These are phyloP conservation scores for Gossypium davidsonii DNA, from an alignment of 441 rosid genomes.

Conservation along the genomic window DNA sequence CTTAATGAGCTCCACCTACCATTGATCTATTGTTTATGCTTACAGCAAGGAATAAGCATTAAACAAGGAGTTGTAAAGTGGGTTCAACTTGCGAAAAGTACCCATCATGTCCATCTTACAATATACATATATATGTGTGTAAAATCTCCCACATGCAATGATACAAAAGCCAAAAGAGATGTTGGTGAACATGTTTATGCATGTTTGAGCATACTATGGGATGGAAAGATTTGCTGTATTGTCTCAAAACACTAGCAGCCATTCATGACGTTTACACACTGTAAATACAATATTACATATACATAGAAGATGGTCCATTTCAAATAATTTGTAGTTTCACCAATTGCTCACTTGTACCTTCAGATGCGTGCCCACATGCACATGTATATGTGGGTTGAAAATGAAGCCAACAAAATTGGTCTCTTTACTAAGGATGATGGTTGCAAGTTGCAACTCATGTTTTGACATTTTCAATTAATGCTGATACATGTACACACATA, in stretches of 20 bases:
- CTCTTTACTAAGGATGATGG: not conserved
- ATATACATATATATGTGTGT: not conserved
- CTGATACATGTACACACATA: not conserved
- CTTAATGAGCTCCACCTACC: conserved; percentile 6
- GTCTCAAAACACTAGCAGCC: not conserved
- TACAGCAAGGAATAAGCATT: not conserved
- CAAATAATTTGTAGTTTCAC: not conserved
- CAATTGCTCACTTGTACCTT: no score
- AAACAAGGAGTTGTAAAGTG: conserved; percentile 8
- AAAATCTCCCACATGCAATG: conserved; percentile 16
- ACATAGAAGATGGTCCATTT: not conserved
- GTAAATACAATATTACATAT: not conserved
- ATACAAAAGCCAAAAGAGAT: not conserved
- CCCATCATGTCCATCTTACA: conserved; percentile 18
- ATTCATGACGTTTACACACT: not conserved
- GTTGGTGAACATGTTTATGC: conserved; percentile 18
- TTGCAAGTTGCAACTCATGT: not conserved
- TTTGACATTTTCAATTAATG: not conserved
- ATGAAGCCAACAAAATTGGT: not conserved
- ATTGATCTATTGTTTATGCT: not conserved
- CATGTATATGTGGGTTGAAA: not conserved
- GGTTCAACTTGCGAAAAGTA: conserved; percentile 11
- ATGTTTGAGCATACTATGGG: conserved; percentile 15
- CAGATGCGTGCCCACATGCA: not conserved
- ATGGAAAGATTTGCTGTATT: conserved; percentile 6